Evolutionary conservation across 2,329 filamentous ascomycete genomes (phyloP).

Genomic region (Aureobasidium vineae): DNA sequence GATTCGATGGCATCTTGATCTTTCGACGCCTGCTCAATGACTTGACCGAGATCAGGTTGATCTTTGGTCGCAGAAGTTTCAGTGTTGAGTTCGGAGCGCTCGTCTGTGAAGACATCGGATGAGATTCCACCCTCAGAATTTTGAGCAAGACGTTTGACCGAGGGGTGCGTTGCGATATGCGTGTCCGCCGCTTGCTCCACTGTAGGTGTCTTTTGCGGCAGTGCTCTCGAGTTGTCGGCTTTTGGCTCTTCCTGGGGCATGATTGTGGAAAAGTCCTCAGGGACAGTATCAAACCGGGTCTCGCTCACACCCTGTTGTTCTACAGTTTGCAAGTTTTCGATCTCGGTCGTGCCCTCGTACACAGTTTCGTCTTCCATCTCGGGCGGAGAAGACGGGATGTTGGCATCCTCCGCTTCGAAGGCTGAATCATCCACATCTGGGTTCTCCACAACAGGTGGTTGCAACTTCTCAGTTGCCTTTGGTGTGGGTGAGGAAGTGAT

Average conservation of each 20-base stretch:
- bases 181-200: background rate
- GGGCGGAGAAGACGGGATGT: conserved; percentile 29
- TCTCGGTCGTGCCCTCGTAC: conserved; percentile 17
- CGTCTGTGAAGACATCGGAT: conserved; percentile 10
- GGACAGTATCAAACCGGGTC: background rate
- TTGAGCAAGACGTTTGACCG: background rate
- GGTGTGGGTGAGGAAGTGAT: conserved; percentile 55
- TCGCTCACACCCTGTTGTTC: background rate
- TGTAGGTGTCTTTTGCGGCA: background rate
- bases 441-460: conserved; percentile 6
- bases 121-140: background rate
- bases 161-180: background rate
- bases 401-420: conserved; percentile 20
- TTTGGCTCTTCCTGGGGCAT: background rate
- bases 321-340: background rate
- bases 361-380: conserved; percentile 26
- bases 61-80: background rate
- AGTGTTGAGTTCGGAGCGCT: background rate
- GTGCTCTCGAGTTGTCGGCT: background rate
- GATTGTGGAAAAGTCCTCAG: background rate
- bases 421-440: conserved; percentile 4
- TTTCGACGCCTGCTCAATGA: background rate
- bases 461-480: conserved; percentile 36
- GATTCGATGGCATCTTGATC: background rate
- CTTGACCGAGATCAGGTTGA: background rate